Evolutionary conservation across 2,329 filamentous ascomycete genomes (phyloP), one percentile per base, ranked within the genome.

Genomic region (Leptographium galeiforme): DNA sequence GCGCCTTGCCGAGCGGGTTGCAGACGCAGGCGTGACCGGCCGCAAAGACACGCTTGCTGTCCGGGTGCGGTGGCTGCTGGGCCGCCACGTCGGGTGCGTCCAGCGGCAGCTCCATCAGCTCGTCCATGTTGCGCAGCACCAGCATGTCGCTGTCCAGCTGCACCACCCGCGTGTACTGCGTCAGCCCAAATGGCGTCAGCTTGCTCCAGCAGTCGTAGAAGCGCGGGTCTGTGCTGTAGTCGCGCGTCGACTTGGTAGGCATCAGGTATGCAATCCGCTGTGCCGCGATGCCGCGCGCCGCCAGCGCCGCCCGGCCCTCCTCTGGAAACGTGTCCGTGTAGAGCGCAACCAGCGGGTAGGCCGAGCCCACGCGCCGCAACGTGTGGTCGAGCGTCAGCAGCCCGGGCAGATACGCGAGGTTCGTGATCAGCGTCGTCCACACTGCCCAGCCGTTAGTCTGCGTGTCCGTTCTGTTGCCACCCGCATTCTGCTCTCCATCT

Each of bases 181-280:
- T 75, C 36, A 95, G 73, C 25, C 79, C 82, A 66, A 94, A 95
- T 7, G 85, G 81, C 16, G 83, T 79, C 33, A 95, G 78, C 70
- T 95, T 95, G 67, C 78, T 87, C 88, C 89, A 95, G 74, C 85
- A 89, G 68, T 94, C 87, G 69, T 88, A 84, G 75, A 95, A 95
- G 60, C 89, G 83, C 50, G 84, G 82, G 67, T 95, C 89, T 57
- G 85, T 78, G 62, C 73, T 77, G 71, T 82, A 94, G 69, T 87
- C 82, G 57, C 69, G 70, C 56, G 81, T 82, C 50, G 72, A 66
- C 38, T 74, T 68, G 2, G 76, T 76, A 2, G 89, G 87, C 12
- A 86, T 72, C 41, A 95, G 76, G 67, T 87, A 86, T 49, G 82
- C 78, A 61, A 94, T 82, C 61, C 74, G 78, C 67, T 85, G 81